Base-by-base conservation (phyloP, 164 flowering plant genomes). In the Platanus orientalis region DNA sequence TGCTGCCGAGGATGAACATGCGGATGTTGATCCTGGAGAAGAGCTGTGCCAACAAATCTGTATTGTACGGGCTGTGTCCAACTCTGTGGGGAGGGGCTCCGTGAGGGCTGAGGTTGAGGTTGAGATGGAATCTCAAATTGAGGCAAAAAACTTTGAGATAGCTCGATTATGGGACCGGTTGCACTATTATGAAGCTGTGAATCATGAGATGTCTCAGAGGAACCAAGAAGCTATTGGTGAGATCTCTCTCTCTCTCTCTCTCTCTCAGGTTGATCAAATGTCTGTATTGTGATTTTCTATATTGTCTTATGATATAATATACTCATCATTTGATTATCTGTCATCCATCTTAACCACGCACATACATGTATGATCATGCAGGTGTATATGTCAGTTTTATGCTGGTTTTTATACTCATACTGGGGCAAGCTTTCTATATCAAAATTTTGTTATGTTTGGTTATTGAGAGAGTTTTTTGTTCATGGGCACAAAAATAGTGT, bases 131-230 rank as follows among this genome's bases (percentile, higher is more conserved):
- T 71, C 87, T 57, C 79, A 71, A 64, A 60, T 93, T 29, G 87
- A 89, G 45, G 48, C 79, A 29, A 93, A 93, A 81, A 86, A 86
- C 73, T 75, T 79, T 76, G 98, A 93, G 79, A 89, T 90, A 69
- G 77, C 95, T 62, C 86, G 98, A 23, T 71, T 93, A 45, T 68
- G 42, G 58, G 97, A 93, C 54, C 75, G 87, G 47, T 72, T 93
- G 44, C 83, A 81, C 59, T 91, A 87, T 71, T 93, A 87, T 66
- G 98, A 93, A 76, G 79, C 86, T 57, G 81, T 93, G 65, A 93
- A 90, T 71, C 76, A 52, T 52, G 99, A 95, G 74, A 95, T 92
- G 99, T 88, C 89, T 34, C 94, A 89, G 56, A 84, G 96, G 74
- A 93, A 93, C 69, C 97, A 88, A 69, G 95, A 89, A 76, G 73